Evolutionary conservation across 805 yeast species (phyloP).

Genomic region (Vanderwaltozyma verrucispora): DNA sequence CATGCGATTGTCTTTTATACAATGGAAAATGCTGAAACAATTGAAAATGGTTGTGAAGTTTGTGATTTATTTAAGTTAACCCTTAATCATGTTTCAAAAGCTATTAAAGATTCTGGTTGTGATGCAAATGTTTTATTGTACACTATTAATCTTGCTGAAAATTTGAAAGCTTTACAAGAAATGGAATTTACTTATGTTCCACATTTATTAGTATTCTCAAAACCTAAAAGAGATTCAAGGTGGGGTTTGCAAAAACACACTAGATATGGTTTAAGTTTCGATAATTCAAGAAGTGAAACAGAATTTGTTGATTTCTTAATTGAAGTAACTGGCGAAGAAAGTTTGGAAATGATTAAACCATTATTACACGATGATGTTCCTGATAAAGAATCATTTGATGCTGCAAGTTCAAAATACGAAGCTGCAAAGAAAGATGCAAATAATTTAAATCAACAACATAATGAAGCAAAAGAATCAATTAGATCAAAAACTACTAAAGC

Average conservation of each 20-base stretch:
- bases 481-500: no score
- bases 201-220: constrained; percentile 1
- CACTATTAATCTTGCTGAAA: neutral
- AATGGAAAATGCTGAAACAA: neutral
- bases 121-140: constrained; percentile 1
- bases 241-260: constrained; percentile 1
- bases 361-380: no score
- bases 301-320: constrained; percentile 1
- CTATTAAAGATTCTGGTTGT: neutral
- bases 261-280: neutral
- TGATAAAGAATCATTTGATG: no score
- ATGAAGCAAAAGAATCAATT: no score
- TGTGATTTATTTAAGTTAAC: constrained; percentile 1
- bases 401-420: no score
- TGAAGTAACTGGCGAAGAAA: no score
- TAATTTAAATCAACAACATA: no score
- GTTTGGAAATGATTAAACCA: no score
- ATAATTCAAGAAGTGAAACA: neutral
- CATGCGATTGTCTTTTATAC: constrained; percentile 1
- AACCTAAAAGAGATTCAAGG: neutral
- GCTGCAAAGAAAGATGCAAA: no score
- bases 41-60: constrained; percentile 1
- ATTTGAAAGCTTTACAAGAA: constrained; percentile 1
- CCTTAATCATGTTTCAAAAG: neutral
- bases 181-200: constrained; percentile 2